Percentiles rank a stretch among this genome's conserved stretches.
These are phyloP conservation scores for Pseudogymnoascus pannorum DNA, from an alignment of 2,329 filamentous ascomycete species.

Conservation along the genomic window DNA sequence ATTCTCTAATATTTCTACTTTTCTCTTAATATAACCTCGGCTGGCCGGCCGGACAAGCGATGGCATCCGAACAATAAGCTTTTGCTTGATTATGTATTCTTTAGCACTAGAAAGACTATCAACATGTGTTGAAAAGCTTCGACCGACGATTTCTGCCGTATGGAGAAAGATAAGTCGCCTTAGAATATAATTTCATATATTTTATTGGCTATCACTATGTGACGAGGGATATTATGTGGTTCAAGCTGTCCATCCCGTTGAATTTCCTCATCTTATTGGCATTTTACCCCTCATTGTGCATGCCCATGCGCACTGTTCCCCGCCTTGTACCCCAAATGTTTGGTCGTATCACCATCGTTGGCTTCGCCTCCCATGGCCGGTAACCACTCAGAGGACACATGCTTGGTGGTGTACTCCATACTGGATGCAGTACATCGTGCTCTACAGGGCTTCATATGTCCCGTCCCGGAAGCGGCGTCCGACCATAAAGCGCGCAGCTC, in stretches of 20 bases:
- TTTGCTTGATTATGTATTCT: not conserved
- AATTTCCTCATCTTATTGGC: not conserved
- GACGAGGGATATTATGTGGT: not conserved
- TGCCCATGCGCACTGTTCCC: not conserved
- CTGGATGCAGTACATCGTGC: not conserved
- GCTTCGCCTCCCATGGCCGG: not conserved
- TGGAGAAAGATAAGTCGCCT: not conserved
- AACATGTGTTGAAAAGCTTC: not conserved
- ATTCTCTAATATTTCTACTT: not conserved
- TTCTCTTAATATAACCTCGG: not conserved
- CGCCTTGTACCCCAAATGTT: not conserved
- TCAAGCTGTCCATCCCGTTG: not conserved
- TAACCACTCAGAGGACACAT: not conserved
- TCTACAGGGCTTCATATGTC: not conserved
- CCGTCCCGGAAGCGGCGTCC: conserved; percentile 3
- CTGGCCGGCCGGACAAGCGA: not conserved
- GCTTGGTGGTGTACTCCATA: not conserved
- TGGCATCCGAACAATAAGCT: not conserved
- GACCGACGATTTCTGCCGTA: not conserved
- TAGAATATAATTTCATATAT: not conserved
- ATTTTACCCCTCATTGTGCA: not conserved
- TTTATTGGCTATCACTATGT: not conserved
- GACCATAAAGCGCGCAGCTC: not conserved
- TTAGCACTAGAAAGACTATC: not conserved
- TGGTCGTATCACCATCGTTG: not conserved